phyloP scores from a whole-genome alignment of 805 yeast species.

The fission yeast (Schizosaccharomyces pombe) region ASM294v3 CU329670.1:4363501-4364000 shows the following conservation, averaged over 20 bases:
- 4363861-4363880: slow-evolving; percentile 36
- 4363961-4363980: slow-evolving; percentile 58
- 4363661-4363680: slow-evolving; percentile 31
- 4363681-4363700: slow-evolving; percentile 27
- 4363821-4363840: not conserved
- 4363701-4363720: slow-evolving; percentile 28
- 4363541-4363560: slow-evolving; percentile 29
- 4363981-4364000: slow-evolving; percentile 68
- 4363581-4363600: slow-evolving; percentile 81
- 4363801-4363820: too few relatives aligned
- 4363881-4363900: slow-evolving; percentile 68
- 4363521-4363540: slow-evolving; percentile 55
- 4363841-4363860: not conserved
- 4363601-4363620: slow-evolving; percentile 84
- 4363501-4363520: slow-evolving; percentile 70
- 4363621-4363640: slow-evolving; percentile 60
- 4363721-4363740: not conserved
- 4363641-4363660: slow-evolving; percentile 71
- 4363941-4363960: slow-evolving; percentile 80
- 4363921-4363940: slow-evolving; percentile 80
- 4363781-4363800: too few relatives aligned
- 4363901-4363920: slow-evolving; percentile 64
- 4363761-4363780: too few relatives aligned
- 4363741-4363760: not conserved
- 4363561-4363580: slow-evolving; percentile 37